Conservation (phyloP, 768 basidiomycete genomes). For the Boletus rex-veris region DNA sequence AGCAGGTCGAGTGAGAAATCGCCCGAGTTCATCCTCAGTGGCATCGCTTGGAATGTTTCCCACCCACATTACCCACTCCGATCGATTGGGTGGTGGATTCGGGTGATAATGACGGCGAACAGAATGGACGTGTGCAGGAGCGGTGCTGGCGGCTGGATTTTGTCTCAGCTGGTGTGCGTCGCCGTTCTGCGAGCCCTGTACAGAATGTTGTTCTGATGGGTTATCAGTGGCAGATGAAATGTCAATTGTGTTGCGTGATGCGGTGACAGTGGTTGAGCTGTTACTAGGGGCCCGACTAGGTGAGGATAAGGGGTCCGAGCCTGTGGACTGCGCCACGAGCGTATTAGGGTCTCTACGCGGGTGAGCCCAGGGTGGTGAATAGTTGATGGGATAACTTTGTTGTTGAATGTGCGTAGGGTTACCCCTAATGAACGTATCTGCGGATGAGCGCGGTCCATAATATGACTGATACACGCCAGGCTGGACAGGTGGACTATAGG, state of each 20-base stretch:
- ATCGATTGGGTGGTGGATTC: constrained; percentile 67
- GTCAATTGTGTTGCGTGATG: neutral
- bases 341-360: constrained; percentile 21
- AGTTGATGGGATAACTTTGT: constrained; percentile 29
- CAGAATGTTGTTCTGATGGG: constrained; percentile 1
- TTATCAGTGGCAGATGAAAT: neutral
- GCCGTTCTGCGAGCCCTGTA: neutral
- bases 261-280: neutral
- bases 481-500: constrained; percentile 30
- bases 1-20: constrained; percentile 60
- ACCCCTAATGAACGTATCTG: constrained; percentile 27
- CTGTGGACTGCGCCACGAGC: constrained; percentile 14
- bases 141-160: neutral
- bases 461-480: constrained; percentile 49
- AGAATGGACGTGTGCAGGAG: constrained; percentile 24
- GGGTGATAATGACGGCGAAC: constrained; percentile 63
- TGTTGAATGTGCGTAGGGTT: constrained; percentile 31
- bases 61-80: constrained; percentile 96
- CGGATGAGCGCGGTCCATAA: constrained; percentile 32
- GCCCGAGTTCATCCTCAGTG: constrained; percentile 80
- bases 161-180: neutral
- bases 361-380: constrained; percentile 24
- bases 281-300: neutral
- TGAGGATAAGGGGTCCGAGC: constrained; percentile 7
- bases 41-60: constrained; percentile 89